Percentiles rank a stretch among this genome's conserved stretches.
phyloP scores from a whole-genome alignment of 345 rosid species.

The Ricinus communis region DNA sequence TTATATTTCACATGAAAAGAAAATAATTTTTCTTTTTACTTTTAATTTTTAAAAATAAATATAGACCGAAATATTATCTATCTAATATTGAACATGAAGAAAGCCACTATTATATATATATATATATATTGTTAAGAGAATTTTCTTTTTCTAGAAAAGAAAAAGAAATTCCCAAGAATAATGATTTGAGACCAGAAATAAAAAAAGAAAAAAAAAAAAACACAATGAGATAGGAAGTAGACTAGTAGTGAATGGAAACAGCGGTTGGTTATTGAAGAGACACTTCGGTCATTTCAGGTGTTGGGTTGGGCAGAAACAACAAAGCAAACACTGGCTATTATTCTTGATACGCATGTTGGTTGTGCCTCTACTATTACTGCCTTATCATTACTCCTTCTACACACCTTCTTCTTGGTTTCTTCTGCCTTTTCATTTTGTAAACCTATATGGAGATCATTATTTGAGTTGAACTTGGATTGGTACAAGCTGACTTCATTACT shows the following conservation, averaged over 20 bases:
- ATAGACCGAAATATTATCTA: too few relatives aligned
- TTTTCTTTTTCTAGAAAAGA: background rate
- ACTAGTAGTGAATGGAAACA: background rate
- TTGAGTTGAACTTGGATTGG: too few relatives aligned
- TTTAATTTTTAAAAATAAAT: too few relatives aligned
- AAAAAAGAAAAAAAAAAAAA: background rate
- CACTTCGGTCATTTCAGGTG: background rate
- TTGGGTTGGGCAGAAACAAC: slow-evolving; percentile 12
- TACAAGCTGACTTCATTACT: too few relatives aligned
- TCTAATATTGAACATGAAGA: too few relatives aligned
- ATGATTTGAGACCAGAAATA: background rate
- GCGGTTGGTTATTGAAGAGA: background rate
- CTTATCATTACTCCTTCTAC: slow-evolving; percentile 7
- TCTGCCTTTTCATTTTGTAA: too few relatives aligned
- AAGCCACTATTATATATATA: background rate
- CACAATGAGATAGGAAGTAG: too few relatives aligned
- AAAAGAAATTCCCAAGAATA: background rate
- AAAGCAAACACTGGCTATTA: background rate
- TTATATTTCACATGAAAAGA: too few relatives aligned
- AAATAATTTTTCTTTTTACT: too few relatives aligned
- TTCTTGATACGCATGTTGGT: background rate
- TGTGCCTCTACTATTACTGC: background rate
- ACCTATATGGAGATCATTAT: too few relatives aligned
- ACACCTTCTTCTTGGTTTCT: too few relatives aligned
- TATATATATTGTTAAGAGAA: background rate